Evolutionary conservation across 2,329 filamentous ascomycete species (phyloP).

Genomic region (Scedosporium aurantiacum): DNA sequence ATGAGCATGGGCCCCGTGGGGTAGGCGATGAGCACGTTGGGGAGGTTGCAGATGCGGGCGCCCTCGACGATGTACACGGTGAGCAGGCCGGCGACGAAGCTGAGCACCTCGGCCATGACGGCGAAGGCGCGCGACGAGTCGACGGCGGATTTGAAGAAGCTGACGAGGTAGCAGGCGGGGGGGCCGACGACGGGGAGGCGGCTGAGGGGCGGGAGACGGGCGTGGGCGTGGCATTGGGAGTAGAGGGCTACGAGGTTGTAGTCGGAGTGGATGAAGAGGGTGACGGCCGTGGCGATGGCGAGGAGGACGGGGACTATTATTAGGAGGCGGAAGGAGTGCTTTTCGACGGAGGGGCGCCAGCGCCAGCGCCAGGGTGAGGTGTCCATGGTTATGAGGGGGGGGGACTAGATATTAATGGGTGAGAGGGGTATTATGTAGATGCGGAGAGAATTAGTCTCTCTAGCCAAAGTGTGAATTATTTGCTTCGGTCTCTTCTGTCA

Average conservation of each 20-base stretch:
- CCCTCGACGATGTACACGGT: constrained; percentile 39
- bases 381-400: not conserved
- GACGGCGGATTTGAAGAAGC: constrained; percentile 35
- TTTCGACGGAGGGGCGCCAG: constrained; percentile 35
- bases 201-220: constrained; percentile 32
- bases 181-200: constrained; percentile 33
- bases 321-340: constrained; percentile 40
- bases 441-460: not conserved
- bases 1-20: constrained; percentile 33
- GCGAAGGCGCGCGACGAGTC: constrained; percentile 28
- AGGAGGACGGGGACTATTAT: constrained; percentile 37
- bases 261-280: constrained; percentile 35
- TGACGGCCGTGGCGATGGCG: constrained; percentile 27
- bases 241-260: constrained; percentile 40
- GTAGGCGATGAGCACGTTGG: constrained; percentile 23
- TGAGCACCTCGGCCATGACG: constrained; percentile 29
- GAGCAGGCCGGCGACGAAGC: constrained; percentile 34
- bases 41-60: constrained; percentile 29
- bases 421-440: not conserved
- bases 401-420: not conserved
- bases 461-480: not conserved
- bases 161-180: constrained; percentile 37
- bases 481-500: not conserved
- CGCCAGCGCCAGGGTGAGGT: constrained; percentile 7
- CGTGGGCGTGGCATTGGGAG: constrained; percentile 39